Base-by-base conservation (phyloP, 2,329 filamentous ascomycete genomes). In the Paraconiothyrium brasiliense region DNA sequence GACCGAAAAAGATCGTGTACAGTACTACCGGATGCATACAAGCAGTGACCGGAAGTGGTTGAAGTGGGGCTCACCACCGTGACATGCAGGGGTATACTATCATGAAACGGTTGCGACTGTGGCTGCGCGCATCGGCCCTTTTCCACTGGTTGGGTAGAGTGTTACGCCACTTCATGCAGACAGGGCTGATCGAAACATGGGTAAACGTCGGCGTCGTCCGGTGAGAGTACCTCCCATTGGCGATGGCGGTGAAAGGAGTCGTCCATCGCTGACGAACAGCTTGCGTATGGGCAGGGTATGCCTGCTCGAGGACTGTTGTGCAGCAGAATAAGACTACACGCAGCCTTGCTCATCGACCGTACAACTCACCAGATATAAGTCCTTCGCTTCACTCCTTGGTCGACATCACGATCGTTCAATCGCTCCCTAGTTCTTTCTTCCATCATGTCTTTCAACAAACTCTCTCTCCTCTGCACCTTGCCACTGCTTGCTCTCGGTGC, bases 401-500 rank as follows among this genome's bases (percentile, higher is more conserved):
- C 13, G 46, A 32, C 24, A 16, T n/a, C 46, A 48, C 30, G 24
- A 48, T 30, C 16, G 13, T 48, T 8, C 46, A 48, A 13, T 48
- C 24, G 46, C 46, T 48, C 24, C n/a, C 46, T 41, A 9, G 3
- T 20, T 48, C 8, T 52, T 52, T 20, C 10, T 27, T 20, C 32
- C 20, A 24, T 46, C 43, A 39, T 52, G 22, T n/a, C 49, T 56
- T 58, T 56, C 43, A 41, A 11, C 34, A 41, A 37, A 20, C 32
- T 47, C 30, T 65, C 11, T 35, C 61, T 22, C 60, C 60, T 58
- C 57, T 58, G 46, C 30, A 48, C 46, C 14, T 48, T 71, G 50
- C 66, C 70, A 16, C 54, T 65, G 9, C 16, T 68, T n/a, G 61
- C 63, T 7, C 48, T 70, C 10, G 62, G 64, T 13, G 46, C 46